Evolutionary conservation across 305 asterid genomes (phyloP).

Genomic region (Vinca major): DNA sequence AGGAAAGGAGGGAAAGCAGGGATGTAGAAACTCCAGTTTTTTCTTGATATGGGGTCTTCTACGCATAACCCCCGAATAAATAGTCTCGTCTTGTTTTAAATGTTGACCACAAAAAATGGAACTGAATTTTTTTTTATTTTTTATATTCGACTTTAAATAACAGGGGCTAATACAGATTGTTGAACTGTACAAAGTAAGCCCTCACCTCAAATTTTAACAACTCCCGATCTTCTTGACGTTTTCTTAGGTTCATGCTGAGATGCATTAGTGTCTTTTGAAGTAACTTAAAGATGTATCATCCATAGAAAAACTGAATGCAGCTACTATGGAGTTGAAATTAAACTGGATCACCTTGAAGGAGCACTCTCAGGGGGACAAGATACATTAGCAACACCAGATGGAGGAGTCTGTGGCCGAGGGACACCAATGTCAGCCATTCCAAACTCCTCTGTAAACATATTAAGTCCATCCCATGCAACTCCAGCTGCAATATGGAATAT

Average conservation of each 20-base stretch:
- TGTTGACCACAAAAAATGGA: too few species aligned
- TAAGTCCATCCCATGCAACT: conserved; percentile 51
- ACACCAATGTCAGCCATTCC: conserved; percentile 43
- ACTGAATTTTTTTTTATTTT: too few species aligned
- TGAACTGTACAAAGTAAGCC: conserved; percentile 11
- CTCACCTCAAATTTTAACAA: conserved; percentile 11
- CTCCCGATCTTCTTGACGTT: background rate
- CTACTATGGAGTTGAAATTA: conserved; percentile 2
- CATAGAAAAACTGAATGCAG: background rate
- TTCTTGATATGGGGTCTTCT: too few species aligned
- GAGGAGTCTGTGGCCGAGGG: conserved; percentile 41
- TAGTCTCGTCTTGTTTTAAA: too few species aligned
- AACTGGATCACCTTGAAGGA: conserved; percentile 42
- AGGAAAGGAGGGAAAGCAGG: too few species aligned
- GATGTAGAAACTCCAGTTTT: too few species aligned
- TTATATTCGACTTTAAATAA: too few species aligned
- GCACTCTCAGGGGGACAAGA: conserved; percentile 27
- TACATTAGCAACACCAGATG: conserved; percentile 30
- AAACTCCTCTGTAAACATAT: conserved; percentile 49
- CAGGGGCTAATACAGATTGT: conserved; percentile 10
- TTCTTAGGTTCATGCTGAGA: background rate
- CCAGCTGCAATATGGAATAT: conserved; percentile 31
- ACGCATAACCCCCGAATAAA: too few species aligned
- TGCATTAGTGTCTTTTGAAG: conserved; percentile 5
- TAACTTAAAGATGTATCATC: background rate